These are phyloP conservation scores for Volvox africanus DNA, from an alignment of 139 green algal genomes.

Conservation along the genomic window DNA sequence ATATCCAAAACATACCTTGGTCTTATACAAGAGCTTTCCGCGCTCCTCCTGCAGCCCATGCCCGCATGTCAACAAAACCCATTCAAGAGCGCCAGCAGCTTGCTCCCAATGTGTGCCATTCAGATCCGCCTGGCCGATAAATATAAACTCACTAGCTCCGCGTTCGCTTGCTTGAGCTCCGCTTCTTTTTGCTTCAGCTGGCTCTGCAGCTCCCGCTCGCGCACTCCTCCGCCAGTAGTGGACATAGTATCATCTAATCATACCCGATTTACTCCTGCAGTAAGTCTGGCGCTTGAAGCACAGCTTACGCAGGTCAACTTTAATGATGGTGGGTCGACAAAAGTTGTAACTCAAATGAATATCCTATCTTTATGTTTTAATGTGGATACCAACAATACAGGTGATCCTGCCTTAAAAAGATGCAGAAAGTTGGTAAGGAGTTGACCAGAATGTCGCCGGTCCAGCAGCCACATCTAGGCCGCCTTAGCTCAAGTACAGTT, in stretches of 20 bases:
- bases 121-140: background rate
- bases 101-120: background rate
- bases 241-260: constrained; percentile 40
- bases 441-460: too few relatives aligned
- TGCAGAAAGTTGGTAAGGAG: too few relatives aligned
- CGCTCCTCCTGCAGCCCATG: constrained; percentile 58
- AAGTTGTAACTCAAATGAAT: background rate
- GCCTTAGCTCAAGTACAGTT: too few relatives aligned
- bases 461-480: too few relatives aligned
- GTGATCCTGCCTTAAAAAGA: too few relatives aligned
- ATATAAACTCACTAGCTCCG: constrained; percentile 54
- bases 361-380: too few relatives aligned
- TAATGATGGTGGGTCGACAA: constrained; percentile 4
- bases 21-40: constrained; percentile 68
- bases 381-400: too few relatives aligned
- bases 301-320: background rate
- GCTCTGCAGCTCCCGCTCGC: constrained; percentile 45
- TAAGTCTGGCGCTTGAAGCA: background rate
- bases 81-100: background rate
- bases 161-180: constrained; percentile 62
- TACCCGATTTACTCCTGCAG: background rate
- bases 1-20: constrained; percentile 56
- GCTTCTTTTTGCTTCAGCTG: constrained; percentile 57
- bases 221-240: constrained; percentile 4
- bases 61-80: constrained; percentile 8